Percentiles rank a stretch among this genome's conserved stretches.
phyloP scores from a whole-genome alignment of 2,329 filamentous ascomycete genomes.

The Colletotrichum sp. region DNA sequence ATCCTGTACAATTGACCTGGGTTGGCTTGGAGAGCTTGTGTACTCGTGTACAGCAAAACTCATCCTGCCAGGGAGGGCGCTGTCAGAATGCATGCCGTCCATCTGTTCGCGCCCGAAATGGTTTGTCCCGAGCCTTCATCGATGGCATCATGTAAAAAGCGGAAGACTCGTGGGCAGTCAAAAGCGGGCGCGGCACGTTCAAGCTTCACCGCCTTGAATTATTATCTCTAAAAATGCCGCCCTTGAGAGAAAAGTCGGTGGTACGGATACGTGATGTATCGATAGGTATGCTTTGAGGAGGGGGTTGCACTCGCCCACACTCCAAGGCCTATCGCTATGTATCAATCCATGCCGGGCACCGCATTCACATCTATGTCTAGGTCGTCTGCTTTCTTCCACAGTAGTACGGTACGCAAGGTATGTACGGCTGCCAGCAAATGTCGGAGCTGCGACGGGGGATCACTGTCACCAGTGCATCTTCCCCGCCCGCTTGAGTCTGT shows the following conservation, averaged over 20 bases:
- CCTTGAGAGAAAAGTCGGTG: not conserved
- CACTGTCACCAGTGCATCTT: not conserved
- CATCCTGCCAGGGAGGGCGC: not conserved
- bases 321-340: not conserved
- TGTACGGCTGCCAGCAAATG: slow-evolving; percentile 16
- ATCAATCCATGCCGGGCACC: not conserved
- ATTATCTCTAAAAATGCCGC: not conserved
- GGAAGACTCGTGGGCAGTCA: not conserved
- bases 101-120: not conserved
- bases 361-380: not conserved
- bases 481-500: not conserved
- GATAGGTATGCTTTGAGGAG: not conserved
- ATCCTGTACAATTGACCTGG: not conserved
- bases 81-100: not conserved
- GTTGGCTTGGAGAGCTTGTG: not conserved
- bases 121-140: not conserved
- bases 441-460: slow-evolving; percentile 3
- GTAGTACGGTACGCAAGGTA: not conserved
- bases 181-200: not conserved
- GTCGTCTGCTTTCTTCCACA: not conserved
- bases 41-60: not conserved
- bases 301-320: not conserved
- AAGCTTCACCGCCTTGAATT: not conserved
- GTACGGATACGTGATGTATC: not conserved
- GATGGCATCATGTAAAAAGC: not conserved